A percentile compares a stretch with the other conserved stretches of the same genome.
Evolutionary conservation across 2,329 filamentous ascomycete species (phyloP).

Genomic region (Thielaviopsis punctulata): DNA sequence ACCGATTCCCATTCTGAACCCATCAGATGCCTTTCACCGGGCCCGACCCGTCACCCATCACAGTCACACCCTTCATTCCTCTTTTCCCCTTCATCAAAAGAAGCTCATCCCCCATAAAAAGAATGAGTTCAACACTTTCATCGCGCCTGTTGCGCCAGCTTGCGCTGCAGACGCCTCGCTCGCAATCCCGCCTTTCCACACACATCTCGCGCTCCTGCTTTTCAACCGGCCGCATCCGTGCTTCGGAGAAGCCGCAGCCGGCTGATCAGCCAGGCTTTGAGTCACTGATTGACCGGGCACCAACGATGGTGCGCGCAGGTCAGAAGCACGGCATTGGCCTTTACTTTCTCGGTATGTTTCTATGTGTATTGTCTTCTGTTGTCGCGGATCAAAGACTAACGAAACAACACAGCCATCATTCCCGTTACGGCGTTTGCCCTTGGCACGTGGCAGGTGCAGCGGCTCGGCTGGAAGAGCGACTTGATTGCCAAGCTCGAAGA

Average conservation of each 20-base stretch:
- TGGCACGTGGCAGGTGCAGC: constrained; percentile 89
- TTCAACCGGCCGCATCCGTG: constrained; percentile 10
- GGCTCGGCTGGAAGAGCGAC: constrained; percentile 84
- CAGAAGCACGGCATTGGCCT: constrained; percentile 62
- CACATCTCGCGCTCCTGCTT: constrained; percentile 3
- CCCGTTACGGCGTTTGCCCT: constrained; percentile 79
- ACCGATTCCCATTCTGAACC: not conserved
- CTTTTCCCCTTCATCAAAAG: not conserved
- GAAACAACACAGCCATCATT: constrained; percentile 45
- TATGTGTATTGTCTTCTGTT: not conserved
- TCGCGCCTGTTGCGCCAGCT: constrained; percentile 6
- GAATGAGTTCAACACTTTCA: not conserved
- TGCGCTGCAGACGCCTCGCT: constrained; percentile 7
- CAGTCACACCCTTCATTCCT: not conserved
- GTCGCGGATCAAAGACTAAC: constrained; percentile 5
- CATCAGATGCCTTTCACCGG: not conserved
- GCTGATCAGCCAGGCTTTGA: constrained; percentile 65
- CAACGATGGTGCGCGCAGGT: constrained; percentile 59
- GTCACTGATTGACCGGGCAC: constrained; percentile 69
- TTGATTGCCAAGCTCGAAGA: constrained; percentile 85
- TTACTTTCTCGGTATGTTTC: constrained; percentile 48
- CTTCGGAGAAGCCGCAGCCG: constrained; percentile 25
- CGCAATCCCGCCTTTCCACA: not conserved
- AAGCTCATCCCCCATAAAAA: not conserved
- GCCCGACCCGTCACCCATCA: not conserved